Evolutionary conservation across 2,329 filamentous ascomycete genomes (phyloP), one percentile per base, ranked within the genome.

Genomic region (Leptosphaerulina australis): DNA sequence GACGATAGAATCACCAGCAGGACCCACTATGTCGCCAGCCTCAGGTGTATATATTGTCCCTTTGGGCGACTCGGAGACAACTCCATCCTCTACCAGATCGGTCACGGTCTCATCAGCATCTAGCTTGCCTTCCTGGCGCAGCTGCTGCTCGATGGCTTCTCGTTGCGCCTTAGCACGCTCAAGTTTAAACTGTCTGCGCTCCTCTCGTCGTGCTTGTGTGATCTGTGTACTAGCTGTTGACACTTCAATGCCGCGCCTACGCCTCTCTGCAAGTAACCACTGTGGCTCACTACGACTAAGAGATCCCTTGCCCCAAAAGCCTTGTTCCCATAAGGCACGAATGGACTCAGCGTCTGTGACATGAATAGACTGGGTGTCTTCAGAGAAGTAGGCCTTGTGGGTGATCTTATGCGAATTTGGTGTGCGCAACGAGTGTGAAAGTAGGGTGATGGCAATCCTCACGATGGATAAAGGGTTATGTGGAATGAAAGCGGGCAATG

Each of bases 251-350:
- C 88, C 88, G 51, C 81, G 81, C 40, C 87, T 83, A 21, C 87
- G 85, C 71, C 90, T 88, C 73, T 96, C 91, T 56, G 88, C 82
- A 58, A 89, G 88, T 40, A 96, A 74, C 94, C 94, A 99, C 61
- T 86, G 94, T 3, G 93, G 93, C 71, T 99, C 93, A 78, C 92
- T 97, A 63, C 95, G 85, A 76, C 92, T 97, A 50, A 97, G 78
- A 62, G 80, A 93, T 34, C 94, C 94, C 73, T 97, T 97, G 37
- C 95, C 95, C 73, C 93, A 99, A 75, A 99, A 99, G 4, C 94
- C 94, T 76, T 95, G 90, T 73, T 96, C 90, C 94, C 95, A 99
- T 18, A 99, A 75, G 1, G 87, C 90, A 45, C 88, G 82, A 55
- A 95, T 87, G 3, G 90, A 87, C 46, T 81, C 79, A 20, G 85